Base-by-base conservation (phyloP, 768 basidiomycete genomes). In the Trametopsis cervina region DNA sequence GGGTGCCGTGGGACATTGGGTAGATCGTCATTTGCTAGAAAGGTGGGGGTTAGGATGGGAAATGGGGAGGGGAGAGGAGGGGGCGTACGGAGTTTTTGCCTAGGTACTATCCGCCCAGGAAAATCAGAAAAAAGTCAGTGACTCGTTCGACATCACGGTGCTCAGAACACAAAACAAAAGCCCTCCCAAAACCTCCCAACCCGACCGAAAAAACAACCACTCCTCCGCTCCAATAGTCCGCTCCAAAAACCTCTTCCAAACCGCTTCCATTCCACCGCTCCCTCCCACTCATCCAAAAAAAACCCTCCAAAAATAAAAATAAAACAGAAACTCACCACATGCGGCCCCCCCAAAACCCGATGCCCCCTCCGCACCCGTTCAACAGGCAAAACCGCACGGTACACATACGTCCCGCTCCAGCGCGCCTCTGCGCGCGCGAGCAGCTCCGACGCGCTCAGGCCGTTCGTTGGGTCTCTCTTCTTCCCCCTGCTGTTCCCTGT, bases 321-420 rank as follows among this genome's bases (percentile, higher is more conserved):
- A 33, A 15, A 33, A 33, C 7, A 33, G 29, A 33, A 33, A 44
- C 59, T 39, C 29, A 63, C 61, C 15, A 59, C 44, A 38, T 59
- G 51, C 15, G 61, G 56, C 17, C 54, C 40, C 11, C 27, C 36
- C 4, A 59, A 50, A 4, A 57, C 55, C 2, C 56, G 56, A 41
- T 63, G 61, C 6, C 46, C 35, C 9, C 57, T 57, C 2, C 42
- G 39, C 6, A 56, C 46, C 33, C 17, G 40, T 3, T 47, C 79
- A 4, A 71, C 66, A 22, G 74, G 66, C 47, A 86, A 75, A n/a
- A 83, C 61, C 2, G 78, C 65, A 42, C 83, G 75, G 60, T 85
- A 85, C 1, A 75, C 75, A 52, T 70, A 66, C 1, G 65, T 70
- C 2, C 85, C 85, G 53, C 75, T 78, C 77, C 79, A 86, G 3